These are phyloP conservation scores for Climacium dendroides DNA, from an alignment of 225 moss, liverwort and hornwort genomes.

Conservation along the genomic window DNA sequence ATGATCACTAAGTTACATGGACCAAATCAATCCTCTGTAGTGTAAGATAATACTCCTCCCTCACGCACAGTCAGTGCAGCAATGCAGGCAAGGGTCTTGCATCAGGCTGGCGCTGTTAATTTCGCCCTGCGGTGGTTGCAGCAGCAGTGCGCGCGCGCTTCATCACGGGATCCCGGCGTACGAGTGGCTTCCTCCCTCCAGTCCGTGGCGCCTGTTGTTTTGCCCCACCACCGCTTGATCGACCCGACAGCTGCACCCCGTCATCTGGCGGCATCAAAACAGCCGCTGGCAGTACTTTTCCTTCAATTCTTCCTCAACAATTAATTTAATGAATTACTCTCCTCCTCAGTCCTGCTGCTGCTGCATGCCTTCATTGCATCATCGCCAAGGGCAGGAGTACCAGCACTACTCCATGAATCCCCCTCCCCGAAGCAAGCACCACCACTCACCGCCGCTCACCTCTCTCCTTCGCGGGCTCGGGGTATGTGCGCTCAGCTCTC, in stretches of 20 bases:
- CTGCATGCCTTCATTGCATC: not conserved
- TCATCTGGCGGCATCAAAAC: not conserved
- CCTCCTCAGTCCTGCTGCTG: not conserved
- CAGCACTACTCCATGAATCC: not conserved
- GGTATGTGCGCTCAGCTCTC: not conserved
- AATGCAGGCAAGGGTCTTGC: slow-evolving; percentile 16
- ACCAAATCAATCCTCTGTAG: not conserved
- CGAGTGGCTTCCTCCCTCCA: not conserved
- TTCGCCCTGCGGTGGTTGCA: slow-evolving; percentile 20
- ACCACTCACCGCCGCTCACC: not conserved
- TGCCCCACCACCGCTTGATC: slow-evolving; percentile 18
- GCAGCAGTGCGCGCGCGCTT: slow-evolving; percentile 23
- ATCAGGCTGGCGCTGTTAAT: slow-evolving; percentile 1
- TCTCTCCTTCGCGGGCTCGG: not conserved
- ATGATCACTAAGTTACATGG: not conserved
- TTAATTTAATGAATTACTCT: not conserved
- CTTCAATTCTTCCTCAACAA: not conserved
- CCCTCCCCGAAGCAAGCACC: slow-evolving; percentile 1
- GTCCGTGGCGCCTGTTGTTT: slow-evolving; percentile 20
- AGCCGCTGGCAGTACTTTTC: not conserved
- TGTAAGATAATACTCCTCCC: not conserved
- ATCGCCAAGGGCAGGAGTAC: not conserved
- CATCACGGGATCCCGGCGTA: slow-evolving; percentile 21
- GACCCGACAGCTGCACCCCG: slow-evolving; percentile 26
- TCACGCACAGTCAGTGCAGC: slow-evolving; percentile 1